phyloP scores from a whole-genome alignment of 768 basidiomycete genomes.

The Trametes punicea region DNA sequence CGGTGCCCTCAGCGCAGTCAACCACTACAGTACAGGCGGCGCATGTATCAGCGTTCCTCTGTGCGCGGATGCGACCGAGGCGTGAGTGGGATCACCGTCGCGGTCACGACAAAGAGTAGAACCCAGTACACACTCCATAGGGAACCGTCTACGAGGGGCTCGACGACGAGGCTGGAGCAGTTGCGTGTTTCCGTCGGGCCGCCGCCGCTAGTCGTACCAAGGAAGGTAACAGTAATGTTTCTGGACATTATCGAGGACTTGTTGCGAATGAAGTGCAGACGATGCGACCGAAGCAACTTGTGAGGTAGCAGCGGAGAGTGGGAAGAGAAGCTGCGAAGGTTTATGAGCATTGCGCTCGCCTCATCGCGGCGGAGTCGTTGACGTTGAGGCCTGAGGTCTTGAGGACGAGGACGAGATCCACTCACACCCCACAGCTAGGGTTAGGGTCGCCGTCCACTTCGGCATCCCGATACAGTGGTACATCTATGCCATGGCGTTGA shows the following conservation, averaged over 20 bases:
- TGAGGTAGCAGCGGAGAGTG: too few species aligned
- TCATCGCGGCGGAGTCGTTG: too few species aligned
- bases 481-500: too few species aligned
- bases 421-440: too few species aligned
- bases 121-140: slow-evolving; percentile 70
- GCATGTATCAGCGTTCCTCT: neutral
- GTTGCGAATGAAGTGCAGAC: neutral
- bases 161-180: slow-evolving; percentile 70
- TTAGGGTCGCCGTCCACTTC: too few species aligned
- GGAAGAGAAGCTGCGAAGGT: too few species aligned
- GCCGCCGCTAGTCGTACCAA: slow-evolving; percentile 76
- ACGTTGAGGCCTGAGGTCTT: too few species aligned
- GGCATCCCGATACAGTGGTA: too few species aligned
- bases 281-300: too few species aligned
- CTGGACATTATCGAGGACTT: slow-evolving; percentile 23
- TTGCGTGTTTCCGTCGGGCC: slow-evolving; percentile 72
- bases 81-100: neutral
- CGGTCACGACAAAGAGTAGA: neutral
- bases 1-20: slow-evolving; percentile 81
- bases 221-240: slow-evolving; percentile 60
- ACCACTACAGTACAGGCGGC: slow-evolving; percentile 49
- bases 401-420: too few species aligned
- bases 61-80: neutral
- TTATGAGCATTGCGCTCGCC: too few species aligned
- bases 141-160: slow-evolving; percentile 48